These are phyloP conservation scores for Wickerhamiella sergipiensis DNA, from an alignment of 805 yeast species.

Conservation along the genomic window DNA sequence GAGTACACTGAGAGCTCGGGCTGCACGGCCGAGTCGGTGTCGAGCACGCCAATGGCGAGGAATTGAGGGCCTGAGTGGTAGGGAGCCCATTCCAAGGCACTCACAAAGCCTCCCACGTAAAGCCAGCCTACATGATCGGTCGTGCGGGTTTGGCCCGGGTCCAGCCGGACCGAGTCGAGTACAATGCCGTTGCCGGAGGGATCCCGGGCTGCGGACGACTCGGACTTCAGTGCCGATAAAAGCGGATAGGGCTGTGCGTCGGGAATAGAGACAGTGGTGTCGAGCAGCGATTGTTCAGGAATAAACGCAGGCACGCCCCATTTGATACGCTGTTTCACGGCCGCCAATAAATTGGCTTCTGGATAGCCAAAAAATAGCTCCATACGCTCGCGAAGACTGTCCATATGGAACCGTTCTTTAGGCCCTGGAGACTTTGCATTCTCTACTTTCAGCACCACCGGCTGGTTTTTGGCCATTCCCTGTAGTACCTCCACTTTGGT, in stretches of 20 bases:
- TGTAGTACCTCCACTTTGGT: not conserved
- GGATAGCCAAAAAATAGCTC: constrained; percentile 38
- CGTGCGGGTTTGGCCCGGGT: constrained; percentile 1
- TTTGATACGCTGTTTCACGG: constrained; percentile 32
- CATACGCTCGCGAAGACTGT: constrained; percentile 32
- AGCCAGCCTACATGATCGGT: constrained; percentile 29
- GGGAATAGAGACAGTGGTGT: not conserved
- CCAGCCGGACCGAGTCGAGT: not conserved
- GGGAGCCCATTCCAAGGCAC: constrained; percentile 40
- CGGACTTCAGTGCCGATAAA: not conserved
- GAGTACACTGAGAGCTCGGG: not conserved
- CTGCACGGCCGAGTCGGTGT: constrained; percentile 17
- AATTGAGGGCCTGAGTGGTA: constrained; percentile 24
- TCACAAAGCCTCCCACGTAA: constrained; percentile 39
- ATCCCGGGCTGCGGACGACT: not conserved
- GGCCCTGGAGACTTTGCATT: not conserved
- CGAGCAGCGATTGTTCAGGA: constrained; percentile 25
- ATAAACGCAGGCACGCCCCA: constrained; percentile 39
- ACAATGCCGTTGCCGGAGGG: not conserved
- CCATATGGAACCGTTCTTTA: constrained; percentile 15
- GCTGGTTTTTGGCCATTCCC: not conserved
- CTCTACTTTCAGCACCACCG: not conserved
- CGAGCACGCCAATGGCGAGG: constrained; percentile 39
- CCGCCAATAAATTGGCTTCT: constrained; percentile 29
- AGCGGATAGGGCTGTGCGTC: not conserved